Conservation (phyloP, 2,329 filamentous ascomycete species). For the Orbilia javanica region DNA sequence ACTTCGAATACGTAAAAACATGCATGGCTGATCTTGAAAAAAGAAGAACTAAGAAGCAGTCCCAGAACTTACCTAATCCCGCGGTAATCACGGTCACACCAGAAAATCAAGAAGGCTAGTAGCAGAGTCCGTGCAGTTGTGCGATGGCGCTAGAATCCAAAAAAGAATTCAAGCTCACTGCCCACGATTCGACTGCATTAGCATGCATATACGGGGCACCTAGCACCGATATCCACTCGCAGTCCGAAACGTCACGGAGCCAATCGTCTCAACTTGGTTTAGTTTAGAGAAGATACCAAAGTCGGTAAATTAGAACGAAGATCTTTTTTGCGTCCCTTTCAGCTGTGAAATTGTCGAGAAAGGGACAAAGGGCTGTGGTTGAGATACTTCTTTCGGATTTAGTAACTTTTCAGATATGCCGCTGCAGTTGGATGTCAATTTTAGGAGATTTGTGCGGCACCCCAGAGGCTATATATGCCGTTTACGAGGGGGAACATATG, state of each 20-base stretch:
- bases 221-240: not conserved
- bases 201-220: not conserved
- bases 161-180: too few species aligned
- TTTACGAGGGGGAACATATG: not conserved
- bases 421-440: not conserved
- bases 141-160: constrained; percentile 5
- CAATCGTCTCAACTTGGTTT: not conserved
- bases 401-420: too few species aligned
- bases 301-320: not conserved
- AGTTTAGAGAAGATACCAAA: not conserved
- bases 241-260: not conserved
- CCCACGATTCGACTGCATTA: too few species aligned
- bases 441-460: constrained; percentile 7
- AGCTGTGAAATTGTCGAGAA: not conserved
- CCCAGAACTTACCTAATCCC: not conserved
- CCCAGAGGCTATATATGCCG: not conserved
- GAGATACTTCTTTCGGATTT: not conserved
- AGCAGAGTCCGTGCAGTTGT: not conserved
- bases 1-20: not conserved
- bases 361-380: not conserved
- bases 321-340: not conserved
- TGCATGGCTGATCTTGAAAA: not conserved
- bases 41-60: not conserved
- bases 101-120: not conserved
- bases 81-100: not conserved